These are phyloP conservation scores for Pharus latifolius DNA, from an alignment of 176 grass and related monocot species.

Conservation along the genomic window DNA sequence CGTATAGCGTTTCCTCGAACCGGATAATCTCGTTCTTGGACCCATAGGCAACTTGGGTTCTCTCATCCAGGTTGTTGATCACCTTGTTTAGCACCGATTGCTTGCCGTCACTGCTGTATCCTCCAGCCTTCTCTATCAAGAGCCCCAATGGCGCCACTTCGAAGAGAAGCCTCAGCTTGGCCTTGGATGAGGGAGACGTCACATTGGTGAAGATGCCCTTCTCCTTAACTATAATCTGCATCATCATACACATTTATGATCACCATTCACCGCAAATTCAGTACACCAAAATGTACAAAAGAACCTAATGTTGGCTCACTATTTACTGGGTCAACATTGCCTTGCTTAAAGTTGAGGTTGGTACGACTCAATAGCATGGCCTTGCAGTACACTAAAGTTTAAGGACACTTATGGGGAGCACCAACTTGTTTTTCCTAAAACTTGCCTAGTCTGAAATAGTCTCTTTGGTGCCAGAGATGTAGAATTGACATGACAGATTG, in stretches of 20 bases:
- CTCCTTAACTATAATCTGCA: conserved; percentile 98
- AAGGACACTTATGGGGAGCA: background rate
- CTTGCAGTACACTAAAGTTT: conserved; percentile 12
- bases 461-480: background rate
- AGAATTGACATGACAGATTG: background rate
- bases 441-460: conserved; percentile 2
- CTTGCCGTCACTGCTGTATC: conserved; percentile 86
- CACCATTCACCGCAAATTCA: background rate
- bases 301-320: background rate
- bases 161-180: conserved; percentile 90
- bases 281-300: background rate
- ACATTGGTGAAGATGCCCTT: conserved; percentile 99
- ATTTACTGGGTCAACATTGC: background rate
- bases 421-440: conserved; percentile 20
- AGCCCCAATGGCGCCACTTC: conserved; percentile 89
- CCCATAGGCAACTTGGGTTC: conserved; percentile 87
- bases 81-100: conserved; percentile 80
- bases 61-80: conserved; percentile 60
- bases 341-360: conserved; percentile 29
- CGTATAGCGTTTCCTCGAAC: conserved; percentile 89
- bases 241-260: background rate
- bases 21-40: conserved; percentile 98
- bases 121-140: conserved; percentile 90
- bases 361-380: conserved; percentile 4
- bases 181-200: conserved; percentile 63